Conservation (phyloP, 106 monocot species). For the Phalaenopsis equestris region DNA sequence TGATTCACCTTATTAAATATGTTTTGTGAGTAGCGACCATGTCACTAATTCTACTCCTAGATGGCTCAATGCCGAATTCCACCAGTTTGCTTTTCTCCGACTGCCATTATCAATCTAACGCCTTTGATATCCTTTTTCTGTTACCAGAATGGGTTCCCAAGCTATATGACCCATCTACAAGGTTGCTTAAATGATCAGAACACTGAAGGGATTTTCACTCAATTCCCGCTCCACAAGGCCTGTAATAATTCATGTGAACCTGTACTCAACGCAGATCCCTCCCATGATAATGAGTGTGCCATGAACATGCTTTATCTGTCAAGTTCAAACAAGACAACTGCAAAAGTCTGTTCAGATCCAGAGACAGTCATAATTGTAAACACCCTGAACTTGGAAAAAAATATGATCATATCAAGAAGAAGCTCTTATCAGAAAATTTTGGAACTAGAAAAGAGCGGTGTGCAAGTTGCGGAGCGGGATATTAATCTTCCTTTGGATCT, state of each 20-base stretch:
- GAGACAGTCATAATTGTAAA: constrained; percentile 67
- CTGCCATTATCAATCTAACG: neutral
- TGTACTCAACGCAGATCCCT: constrained; percentile 20
- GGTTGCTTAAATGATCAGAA: constrained; percentile 19
- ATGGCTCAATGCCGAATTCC: neutral
- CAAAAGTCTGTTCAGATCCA: constrained; percentile 18
- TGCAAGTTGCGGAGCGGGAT: constrained; percentile 84
- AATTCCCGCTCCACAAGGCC: constrained; percentile 37
- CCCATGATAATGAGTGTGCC: constrained; percentile 21
- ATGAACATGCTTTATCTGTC: constrained; percentile 13
- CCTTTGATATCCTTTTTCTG: neutral
- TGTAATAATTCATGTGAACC: constrained; percentile 34
- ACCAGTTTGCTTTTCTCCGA: neutral
- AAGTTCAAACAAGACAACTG: constrained; percentile 16
- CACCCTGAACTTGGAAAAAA: constrained; percentile 59
- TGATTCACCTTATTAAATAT: neutral
- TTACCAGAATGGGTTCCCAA: constrained; percentile 24
- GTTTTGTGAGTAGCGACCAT: neutral
- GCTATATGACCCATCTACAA: constrained; percentile 14
- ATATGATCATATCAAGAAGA: constrained; percentile 80
- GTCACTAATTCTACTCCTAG: neutral
- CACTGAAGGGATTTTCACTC: constrained; percentile 30
- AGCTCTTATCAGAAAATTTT: constrained; percentile 92
- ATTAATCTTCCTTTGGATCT: constrained; percentile 77
- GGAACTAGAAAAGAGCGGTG: constrained; percentile 62